A percentile compares a stretch with the other conserved stretches of the same genome.
phyloP scores from a whole-genome alignment of 441 rosid genomes.

The Kokia cookei region DNA sequence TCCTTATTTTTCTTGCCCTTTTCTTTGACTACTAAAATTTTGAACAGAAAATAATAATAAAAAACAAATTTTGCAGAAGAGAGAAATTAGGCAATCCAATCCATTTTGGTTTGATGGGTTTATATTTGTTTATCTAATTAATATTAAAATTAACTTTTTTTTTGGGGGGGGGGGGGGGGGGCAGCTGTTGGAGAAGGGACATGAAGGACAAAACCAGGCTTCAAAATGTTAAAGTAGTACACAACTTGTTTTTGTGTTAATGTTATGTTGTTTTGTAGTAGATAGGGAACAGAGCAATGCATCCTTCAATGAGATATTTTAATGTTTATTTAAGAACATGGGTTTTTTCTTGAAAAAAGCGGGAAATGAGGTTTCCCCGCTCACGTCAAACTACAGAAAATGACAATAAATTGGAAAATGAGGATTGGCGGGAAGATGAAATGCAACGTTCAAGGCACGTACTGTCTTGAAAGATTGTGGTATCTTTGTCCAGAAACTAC shows the following conservation, averaged over 20 bases:
- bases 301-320: constrained; percentile 9
- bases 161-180: not conserved
- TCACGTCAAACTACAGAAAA: constrained; percentile 2
- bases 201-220: constrained; percentile 3
- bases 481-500: constrained; percentile 26
- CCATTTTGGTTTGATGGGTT: not conserved
- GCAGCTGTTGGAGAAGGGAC: not conserved
- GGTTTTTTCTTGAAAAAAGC: constrained; percentile 1
- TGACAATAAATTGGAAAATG: not conserved
- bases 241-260: not conserved
- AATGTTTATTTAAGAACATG: not conserved
- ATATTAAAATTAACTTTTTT: not conserved
- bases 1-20: not conserved
- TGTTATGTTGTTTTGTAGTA: constrained; percentile 7
- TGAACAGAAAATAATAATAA: not conserved
- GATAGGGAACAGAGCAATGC: not conserved
- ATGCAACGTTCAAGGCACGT: constrained; percentile 27
- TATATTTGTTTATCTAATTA: not conserved
- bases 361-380: not conserved
- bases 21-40: not conserved
- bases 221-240: not conserved
- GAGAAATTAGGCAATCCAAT: not conserved
- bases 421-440: constrained; percentile 10
- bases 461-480: constrained; percentile 24
- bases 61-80: not conserved